Percentiles rank a stretch among this genome's conserved stretches.
These are phyloP conservation scores for Phytopythium kandeliae DNA, from an alignment of 352 stramenopile genomes.

Conservation along the genomic window DNA sequence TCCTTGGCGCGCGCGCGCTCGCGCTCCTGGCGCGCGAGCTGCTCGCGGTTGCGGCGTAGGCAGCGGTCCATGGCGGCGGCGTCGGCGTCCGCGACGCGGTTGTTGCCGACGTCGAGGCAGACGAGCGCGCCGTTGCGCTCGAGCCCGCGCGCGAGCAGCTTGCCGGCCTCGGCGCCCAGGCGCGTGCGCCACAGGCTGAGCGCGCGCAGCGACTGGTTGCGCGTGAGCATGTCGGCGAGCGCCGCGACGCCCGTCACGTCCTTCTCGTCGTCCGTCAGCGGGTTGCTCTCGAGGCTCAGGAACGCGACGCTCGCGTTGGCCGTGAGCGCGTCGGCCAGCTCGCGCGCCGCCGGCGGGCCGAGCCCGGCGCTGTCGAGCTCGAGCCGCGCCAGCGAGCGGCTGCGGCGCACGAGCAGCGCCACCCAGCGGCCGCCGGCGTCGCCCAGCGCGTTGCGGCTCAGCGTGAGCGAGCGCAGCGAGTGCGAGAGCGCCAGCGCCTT, in stretches of 20 bases:
- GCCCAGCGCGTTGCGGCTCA: constrained; percentile 61
- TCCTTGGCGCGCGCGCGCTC: constrained; percentile 38
- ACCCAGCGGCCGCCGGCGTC: constrained; percentile 61
- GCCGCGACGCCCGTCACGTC: constrained; percentile 59
- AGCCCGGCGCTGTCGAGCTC: constrained; percentile 69
- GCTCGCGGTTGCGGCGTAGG: constrained; percentile 52
- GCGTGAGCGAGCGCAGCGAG: constrained; percentile 53
- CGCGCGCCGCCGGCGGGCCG: constrained; percentile 36
- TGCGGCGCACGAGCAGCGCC: constrained; percentile 50
- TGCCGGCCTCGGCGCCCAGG: constrained; percentile 57
- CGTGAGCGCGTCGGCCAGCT: constrained; percentile 49
- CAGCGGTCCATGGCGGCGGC: constrained; percentile 38
- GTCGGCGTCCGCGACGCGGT: constrained; percentile 54
- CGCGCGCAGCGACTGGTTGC: constrained; percentile 55
- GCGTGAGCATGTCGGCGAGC: constrained; percentile 44
- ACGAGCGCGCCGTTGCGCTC: constrained; percentile 50
- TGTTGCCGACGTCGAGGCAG: constrained; percentile 79
- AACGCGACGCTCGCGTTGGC: constrained; percentile 49
- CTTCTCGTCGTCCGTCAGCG: constrained; percentile 71
- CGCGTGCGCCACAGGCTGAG: constrained; percentile 75
- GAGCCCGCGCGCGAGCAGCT: constrained; percentile 51
- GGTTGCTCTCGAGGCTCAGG: constrained; percentile 75
- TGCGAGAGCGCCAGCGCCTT: constrained; percentile 68
- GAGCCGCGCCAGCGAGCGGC: constrained; percentile 50
- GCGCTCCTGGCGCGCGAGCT: constrained; percentile 25